Evolutionary conservation across 2,329 filamentous ascomycete species (phyloP).

Genomic region (Penicillium carneum): DNA sequence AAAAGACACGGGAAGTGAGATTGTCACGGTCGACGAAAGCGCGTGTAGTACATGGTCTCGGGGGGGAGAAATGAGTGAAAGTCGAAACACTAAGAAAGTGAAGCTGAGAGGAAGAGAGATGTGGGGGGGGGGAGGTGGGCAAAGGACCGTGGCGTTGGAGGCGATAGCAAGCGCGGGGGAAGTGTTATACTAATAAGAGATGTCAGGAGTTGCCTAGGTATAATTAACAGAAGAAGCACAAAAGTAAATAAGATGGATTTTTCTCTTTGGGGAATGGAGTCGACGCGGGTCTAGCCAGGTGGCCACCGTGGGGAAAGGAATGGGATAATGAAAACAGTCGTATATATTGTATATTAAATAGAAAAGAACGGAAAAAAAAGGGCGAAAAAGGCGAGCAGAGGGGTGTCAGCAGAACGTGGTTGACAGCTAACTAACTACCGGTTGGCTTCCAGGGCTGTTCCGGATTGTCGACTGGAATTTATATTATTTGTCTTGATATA

Average conservation of each 20-base stretch:
- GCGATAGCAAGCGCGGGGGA: slow-evolving; percentile 31
- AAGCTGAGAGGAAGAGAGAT: slow-evolving; percentile 11
- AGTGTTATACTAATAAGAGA: slow-evolving; percentile 21
- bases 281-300: slow-evolving; percentile 21
- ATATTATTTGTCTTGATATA: not conserved
- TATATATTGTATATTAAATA: slow-evolving; percentile 7
- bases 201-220: not conserved
- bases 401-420: slow-evolving; percentile 19
- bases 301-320: slow-evolving; percentile 19
- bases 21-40: slow-evolving; percentile 31
- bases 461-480: not conserved
- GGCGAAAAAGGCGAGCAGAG: slow-evolving; percentile 1
- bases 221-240: not conserved
- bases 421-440: slow-evolving; percentile 15
- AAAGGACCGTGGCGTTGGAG: slow-evolving; percentile 31
- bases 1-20: slow-evolving; percentile 6
- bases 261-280: slow-evolving; percentile 17
- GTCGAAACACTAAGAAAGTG: slow-evolving; percentile 1
- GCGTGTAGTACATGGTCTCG: slow-evolving; percentile 34
- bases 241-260: slow-evolving; percentile 20
- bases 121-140: slow-evolving; percentile 15
- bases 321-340: slow-evolving; percentile 5
- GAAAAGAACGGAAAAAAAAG: not conserved
- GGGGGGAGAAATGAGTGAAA: slow-evolving; percentile 6
- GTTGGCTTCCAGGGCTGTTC: slow-evolving; percentile 5